Evolutionary conservation across 2,329 filamentous ascomycete genomes (phyloP).

Genomic region (Beauveria brongniartii): DNA sequence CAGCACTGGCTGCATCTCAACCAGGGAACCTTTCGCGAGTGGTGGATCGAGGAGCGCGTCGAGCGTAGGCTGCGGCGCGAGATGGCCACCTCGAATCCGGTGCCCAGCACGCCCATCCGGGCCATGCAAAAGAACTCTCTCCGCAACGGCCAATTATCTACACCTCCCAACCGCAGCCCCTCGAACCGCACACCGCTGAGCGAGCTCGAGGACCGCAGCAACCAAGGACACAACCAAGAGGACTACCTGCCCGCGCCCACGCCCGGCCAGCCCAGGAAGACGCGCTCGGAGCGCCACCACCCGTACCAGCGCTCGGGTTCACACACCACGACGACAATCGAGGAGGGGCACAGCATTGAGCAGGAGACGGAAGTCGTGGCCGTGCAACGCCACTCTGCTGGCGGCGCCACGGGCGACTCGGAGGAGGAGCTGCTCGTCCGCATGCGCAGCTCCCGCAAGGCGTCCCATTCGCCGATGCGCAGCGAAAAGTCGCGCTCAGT

Average conservation of each 20-base stretch:
- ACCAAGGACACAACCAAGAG: slow-evolving; percentile 62
- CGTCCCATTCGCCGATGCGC: slow-evolving; percentile 53
- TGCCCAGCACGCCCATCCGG: slow-evolving; percentile 53
- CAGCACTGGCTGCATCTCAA: slow-evolving; percentile 99
- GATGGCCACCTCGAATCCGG: slow-evolving; percentile 39
- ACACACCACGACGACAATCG: slow-evolving; percentile 29
- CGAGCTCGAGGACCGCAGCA: slow-evolving; percentile 78
- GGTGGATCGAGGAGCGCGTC: slow-evolving; percentile 88
- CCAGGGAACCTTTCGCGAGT: slow-evolving; percentile 94
- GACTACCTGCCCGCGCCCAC: slow-evolving; percentile 93
- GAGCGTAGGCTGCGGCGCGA: slow-evolving; percentile 59
- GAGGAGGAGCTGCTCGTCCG: slow-evolving; percentile 80
- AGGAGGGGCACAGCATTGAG: slow-evolving; percentile 45
- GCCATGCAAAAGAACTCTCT: slow-evolving; percentile 52
- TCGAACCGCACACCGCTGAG: slow-evolving; percentile 80
- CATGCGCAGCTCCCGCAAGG: slow-evolving; percentile 59
- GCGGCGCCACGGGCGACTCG: slow-evolving; percentile 49
- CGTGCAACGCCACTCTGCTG: slow-evolving; percentile 53
- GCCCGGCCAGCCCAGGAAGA: slow-evolving; percentile 89
- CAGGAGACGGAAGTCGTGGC: slow-evolving; percentile 53
- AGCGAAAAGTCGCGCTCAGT: slow-evolving; percentile 60
- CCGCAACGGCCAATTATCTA: slow-evolving; percentile 64
- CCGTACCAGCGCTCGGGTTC: slow-evolving; percentile 56
- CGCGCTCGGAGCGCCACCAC: slow-evolving; percentile 67
- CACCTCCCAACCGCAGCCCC: slow-evolving; percentile 71